Evolutionary conservation across 225 moss, liverwort and hornwort species (phyloP).

Genomic region (Sphagnum contortum): DNA sequence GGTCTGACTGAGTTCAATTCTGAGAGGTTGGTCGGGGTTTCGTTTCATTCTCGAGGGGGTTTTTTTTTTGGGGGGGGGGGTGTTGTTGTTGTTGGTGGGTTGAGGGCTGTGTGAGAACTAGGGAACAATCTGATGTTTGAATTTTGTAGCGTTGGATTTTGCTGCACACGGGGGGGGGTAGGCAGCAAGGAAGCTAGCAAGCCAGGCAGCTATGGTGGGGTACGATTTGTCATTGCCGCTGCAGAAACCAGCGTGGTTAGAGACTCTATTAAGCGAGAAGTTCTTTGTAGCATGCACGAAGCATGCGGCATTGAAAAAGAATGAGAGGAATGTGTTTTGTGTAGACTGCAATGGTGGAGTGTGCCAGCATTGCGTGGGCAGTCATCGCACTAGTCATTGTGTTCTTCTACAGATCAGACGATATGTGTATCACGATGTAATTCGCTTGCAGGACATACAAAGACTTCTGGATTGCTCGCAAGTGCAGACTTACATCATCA

Average conservation of each 20-base stretch:
- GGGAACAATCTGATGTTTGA: no score
- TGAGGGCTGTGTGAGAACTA: no score
- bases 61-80: no score
- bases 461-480: constrained; percentile 83
- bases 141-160: no score
- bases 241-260: constrained; percentile 85
- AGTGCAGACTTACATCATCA: constrained; percentile 97
- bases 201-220: constrained; percentile 52
- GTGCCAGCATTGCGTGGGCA: constrained; percentile 92
- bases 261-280: constrained; percentile 69
- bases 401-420: constrained; percentile 89
- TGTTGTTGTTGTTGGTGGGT: no score
- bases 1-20: no score
- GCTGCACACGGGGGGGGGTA: no score
- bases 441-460: constrained; percentile 84
- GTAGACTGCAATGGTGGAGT: constrained; percentile 95
- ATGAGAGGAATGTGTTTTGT: constrained; percentile 94
- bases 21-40: no score
- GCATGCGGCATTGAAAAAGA: constrained; percentile 82
- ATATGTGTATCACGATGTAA: constrained; percentile 96
- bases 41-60: no score
- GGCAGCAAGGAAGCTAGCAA: no score
- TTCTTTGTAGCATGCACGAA: constrained; percentile 83
- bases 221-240: constrained; percentile 69
- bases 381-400: constrained; percentile 52